These are phyloP conservation scores for Cornus suecica DNA, from an alignment of 148 eudicot genomes.

Conservation along the genomic window DNA sequence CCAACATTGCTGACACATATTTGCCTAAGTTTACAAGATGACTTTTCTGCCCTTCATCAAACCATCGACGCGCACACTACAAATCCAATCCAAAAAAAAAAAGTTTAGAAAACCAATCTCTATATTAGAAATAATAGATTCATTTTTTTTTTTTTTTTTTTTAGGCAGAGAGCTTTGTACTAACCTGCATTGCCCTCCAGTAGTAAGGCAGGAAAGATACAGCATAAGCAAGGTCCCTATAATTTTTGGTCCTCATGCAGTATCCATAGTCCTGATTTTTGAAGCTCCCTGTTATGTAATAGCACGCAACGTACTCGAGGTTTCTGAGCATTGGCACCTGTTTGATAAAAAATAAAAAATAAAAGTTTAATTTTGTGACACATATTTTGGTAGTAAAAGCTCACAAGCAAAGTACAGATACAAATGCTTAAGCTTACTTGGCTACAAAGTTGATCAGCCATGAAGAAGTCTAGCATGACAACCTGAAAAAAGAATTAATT, in stretches of 20 bases:
- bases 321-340: slow-evolving; percentile 92
- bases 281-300: slow-evolving; percentile 91
- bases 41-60: slow-evolving; percentile 84
- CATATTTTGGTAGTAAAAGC: background rate
- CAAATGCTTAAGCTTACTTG: slow-evolving; percentile 49
- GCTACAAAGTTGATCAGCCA: slow-evolving; percentile 99
- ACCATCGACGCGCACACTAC: slow-evolving; percentile 97
- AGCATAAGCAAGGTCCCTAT: slow-evolving; percentile 88
- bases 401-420: background rate
- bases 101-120: background rate
- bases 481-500: slow-evolving; percentile 35
- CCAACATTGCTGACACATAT: slow-evolving; percentile 96
- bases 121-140: slow-evolving; percentile 3
- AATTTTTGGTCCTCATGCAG: slow-evolving; percentile 62
- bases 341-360: too few relatives aligned
- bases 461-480: slow-evolving; percentile 95
- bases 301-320: slow-evolving; percentile 83
- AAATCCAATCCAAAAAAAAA: slow-evolving; percentile 2
- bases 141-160: too few relatives aligned
- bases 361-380: background rate
- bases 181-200: slow-evolving; percentile 99
- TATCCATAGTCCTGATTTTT: slow-evolving; percentile 85
- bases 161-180: background rate
- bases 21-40: slow-evolving; percentile 87
- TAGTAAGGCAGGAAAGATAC: slow-evolving; percentile 95